Base-by-base conservation (phyloP, 2,329 filamentous ascomycete genomes). In the Xylaria sp. region DNA sequence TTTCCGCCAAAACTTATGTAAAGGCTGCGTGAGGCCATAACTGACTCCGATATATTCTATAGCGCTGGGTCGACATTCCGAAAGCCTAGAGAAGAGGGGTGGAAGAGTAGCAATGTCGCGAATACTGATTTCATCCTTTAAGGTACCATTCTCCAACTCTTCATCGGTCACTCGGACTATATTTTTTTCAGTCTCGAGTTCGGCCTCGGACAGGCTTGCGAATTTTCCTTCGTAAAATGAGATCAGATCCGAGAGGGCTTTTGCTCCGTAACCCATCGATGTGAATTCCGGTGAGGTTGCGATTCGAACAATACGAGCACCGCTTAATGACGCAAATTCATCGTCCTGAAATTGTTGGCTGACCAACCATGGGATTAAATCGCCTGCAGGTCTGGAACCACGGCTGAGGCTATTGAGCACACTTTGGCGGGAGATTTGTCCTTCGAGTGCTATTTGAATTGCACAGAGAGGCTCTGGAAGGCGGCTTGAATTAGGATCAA, bases 331-430 rank as follows among this genome's bases (percentile, higher is more conserved):
- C 13, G 95, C 96, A 79, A 99, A 99, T 73, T 98, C 94, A 73
- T 97, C 94, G 76, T 99, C 96, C 78, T 98, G 96, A 84, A 97
- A 99, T 79, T 99, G 96, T 79, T 98, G 94, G 79, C 94, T 97
- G 71, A 99, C 93, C 39, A 98, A 88, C 96, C 96, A 99, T 0
- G 96, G 96, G 66, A 99, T 99, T 63, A 99, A 83, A 80, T 99
- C 96, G 76, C 96, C 96, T 48, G 93, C 90, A 1, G 95, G 94
- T 74, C 96, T 88, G 78, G 96, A 92, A 46, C 96, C 97, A 78
- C 96, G 89, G 76, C 92, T 95, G 72, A 99, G 83, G 79, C 93
- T 93, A 81, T 94, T 97, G 67, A 98, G 84, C 3, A 99, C 94
- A 78, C 94, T 98, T 77, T 97, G 91, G 72, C 91, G 89, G 84